A percentile compares a stretch with the other conserved stretches of the same genome.
phyloP scores from a whole-genome alignment of 331 rosid species.

The Rosa hybrid region DNA sequence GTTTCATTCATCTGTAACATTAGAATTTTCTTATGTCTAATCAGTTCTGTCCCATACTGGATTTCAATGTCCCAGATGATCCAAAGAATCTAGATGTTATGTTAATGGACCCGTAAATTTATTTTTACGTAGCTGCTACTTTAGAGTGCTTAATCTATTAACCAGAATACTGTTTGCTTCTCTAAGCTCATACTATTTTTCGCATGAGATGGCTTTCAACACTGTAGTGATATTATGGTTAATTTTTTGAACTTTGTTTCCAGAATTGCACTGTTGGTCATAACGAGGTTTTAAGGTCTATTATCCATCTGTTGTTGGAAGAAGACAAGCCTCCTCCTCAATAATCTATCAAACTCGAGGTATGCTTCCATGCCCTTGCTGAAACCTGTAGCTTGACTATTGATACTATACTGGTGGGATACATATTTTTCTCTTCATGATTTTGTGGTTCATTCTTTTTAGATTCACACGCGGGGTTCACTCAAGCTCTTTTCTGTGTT shows the following conservation, averaged over 20 bases:
- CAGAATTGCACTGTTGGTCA: constrained; percentile 51
- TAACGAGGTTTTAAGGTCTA: constrained; percentile 51
- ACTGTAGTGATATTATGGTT: not conserved
- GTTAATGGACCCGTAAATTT: not conserved
- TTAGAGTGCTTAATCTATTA: not conserved
- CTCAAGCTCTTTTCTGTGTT: not conserved
- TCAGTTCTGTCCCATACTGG: not conserved
- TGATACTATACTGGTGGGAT: not conserved
- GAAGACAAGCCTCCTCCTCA: constrained; percentile 45
- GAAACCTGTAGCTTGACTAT: not conserved
- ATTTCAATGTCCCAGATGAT: too few relatives aligned
- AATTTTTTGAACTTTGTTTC: not conserved
- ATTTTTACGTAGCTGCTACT: not conserved
- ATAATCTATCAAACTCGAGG: constrained; percentile 11
- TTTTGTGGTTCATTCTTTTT: not conserved
- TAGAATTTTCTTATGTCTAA: not conserved
- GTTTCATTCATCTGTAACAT: not conserved
- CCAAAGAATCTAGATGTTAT: not conserved
- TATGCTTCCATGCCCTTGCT: not conserved
- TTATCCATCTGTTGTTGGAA: constrained; percentile 55
- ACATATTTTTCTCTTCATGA: not conserved
- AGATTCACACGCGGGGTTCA: not conserved
- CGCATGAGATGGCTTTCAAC: constrained; percentile 16
- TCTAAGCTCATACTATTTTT: not conserved
- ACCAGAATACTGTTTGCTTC: not conserved